Evolutionary conservation across 352 stramenopile genomes (phyloP).

Genomic region (Phytophthora brassicae): DNA sequence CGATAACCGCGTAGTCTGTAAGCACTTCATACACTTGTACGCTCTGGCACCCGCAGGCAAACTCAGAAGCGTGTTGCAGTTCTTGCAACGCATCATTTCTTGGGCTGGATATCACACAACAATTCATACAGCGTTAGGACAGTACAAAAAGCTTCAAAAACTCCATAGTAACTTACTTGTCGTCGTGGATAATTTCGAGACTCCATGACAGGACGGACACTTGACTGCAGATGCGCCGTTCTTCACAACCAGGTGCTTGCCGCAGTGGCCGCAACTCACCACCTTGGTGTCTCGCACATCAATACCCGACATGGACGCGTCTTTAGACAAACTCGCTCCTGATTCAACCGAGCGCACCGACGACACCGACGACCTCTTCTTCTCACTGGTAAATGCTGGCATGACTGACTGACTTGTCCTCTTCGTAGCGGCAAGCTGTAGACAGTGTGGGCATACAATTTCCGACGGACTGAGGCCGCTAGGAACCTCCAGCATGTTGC

Average conservation of each 20-base stretch:
- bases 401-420: constrained; percentile 35
- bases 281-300: constrained; percentile 83
- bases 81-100: constrained; percentile 88
- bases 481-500: constrained; percentile 49
- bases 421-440: constrained; percentile 52
- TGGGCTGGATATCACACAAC: constrained; percentile 47
- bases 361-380: constrained; percentile 27
- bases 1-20: constrained; percentile 79
- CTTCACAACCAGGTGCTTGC: constrained; percentile 84
- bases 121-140: constrained; percentile 20
- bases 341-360: constrained; percentile 39
- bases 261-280: constrained; percentile 83
- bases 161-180: constrained; percentile 58
- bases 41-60: constrained; percentile 74
- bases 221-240: constrained; percentile 77
- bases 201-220: constrained; percentile 75
- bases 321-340: constrained; percentile 31
- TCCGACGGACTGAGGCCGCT: constrained; percentile 43
- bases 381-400: constrained; percentile 32
- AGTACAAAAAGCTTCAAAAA: not conserved
- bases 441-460: constrained; percentile 71
- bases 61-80: constrained; percentile 85
- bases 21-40: constrained; percentile 91
- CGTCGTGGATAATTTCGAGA: constrained; percentile 82
- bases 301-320: constrained; percentile 41